These are phyloP conservation scores for Ustilago crameri DNA, from an alignment of 1,284 basidiomycete species.

Conservation along the genomic window DNA sequence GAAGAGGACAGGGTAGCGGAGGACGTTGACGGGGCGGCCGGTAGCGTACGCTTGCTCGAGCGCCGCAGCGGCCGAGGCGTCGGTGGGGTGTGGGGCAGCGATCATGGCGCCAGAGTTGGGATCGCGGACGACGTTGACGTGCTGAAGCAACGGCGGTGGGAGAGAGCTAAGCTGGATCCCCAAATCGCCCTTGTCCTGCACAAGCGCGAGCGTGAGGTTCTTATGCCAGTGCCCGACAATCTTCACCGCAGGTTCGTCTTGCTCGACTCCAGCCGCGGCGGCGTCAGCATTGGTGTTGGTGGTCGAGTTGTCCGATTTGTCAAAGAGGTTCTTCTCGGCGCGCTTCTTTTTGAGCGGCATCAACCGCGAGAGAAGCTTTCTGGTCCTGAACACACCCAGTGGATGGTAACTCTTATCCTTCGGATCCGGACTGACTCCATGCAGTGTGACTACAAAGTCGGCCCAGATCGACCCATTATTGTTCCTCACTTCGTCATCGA, in stretches of 20 bases:
- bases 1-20: conserved; percentile 78
- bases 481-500: conserved; percentile 30
- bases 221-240: conserved; percentile 85
- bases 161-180: conserved; percentile 74
- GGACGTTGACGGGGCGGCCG: conserved; percentile 21
- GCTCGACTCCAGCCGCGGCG: conserved; percentile 47
- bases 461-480: conserved; percentile 73
- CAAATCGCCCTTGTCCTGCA: conserved; percentile 73
- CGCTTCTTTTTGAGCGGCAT: conserved; percentile 78
- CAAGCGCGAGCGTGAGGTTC: conserved; percentile 87
- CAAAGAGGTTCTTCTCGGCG: conserved; percentile 84
- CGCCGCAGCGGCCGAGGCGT: conserved; percentile 2
- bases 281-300: background rate
- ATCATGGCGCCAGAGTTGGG: conserved; percentile 13
- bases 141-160: conserved; percentile 73
- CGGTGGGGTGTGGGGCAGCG: conserved; percentile 14
- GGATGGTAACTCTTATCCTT: conserved; percentile 70
- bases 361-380: conserved; percentile 87
- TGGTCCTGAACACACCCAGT: conserved; percentile 77
- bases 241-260: conserved; percentile 69
- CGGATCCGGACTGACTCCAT: conserved; percentile 77
- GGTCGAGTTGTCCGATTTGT: conserved; percentile 35
- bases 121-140: conserved; percentile 57
- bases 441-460: conserved; percentile 82
- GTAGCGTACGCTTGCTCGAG: conserved; percentile 20